Base-by-base conservation (phyloP, 495 filamentous ascomycete species). In the Aspergillus coremiiformis region DNA sequence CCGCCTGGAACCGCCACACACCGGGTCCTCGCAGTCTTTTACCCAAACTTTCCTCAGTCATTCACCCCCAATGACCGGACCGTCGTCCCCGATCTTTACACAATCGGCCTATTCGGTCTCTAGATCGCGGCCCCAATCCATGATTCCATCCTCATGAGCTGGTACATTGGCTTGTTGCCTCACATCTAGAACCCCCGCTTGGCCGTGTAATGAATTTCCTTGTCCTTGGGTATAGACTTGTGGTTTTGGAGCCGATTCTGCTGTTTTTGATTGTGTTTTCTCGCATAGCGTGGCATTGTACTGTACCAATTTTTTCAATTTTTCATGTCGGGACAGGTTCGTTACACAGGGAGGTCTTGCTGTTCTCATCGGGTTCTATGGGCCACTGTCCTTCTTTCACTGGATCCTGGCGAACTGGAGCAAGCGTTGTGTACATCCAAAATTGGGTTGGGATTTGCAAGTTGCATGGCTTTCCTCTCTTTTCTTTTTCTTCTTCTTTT, bases 81-180 rank as follows among this genome's bases (percentile, higher is more conserved):
- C 72, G 24, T 67, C 72, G 8, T 75, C 72, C 8, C 72, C 72
- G 15, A 58, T 66, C 20, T 72, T 70, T 39, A 55, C 58, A 15
- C 59, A 58, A 21, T 30, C 63, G 11, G 61, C 68, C 0, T 70
- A 68, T 33, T 61, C 63, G 39, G 62, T 58, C 26, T 52, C 69
- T 0, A 23, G 52, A 10, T 68, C 65, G 23, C 66, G 66, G 43
- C 69, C 64, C 15, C 62, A 56, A 35, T 72, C 71, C 37, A 21
- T 66, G 39, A 62, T 62, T 24, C 59, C 60, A 11, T 67, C 67
- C 20, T 62, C 66, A 19, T 75, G 20, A 51, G 19, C 5, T 12
- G 26, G 22, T 17, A 24, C 15, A 23, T n/a, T 14, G 12, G 12
- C 12, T 14, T 35, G 27, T 24, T 35, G 15, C 4, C 7, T 22